Evolutionary conservation across 2,329 filamentous ascomycete species (phyloP), one percentile per base, ranked within the genome.

Genomic region (Coniochaeta sp.): DNA sequence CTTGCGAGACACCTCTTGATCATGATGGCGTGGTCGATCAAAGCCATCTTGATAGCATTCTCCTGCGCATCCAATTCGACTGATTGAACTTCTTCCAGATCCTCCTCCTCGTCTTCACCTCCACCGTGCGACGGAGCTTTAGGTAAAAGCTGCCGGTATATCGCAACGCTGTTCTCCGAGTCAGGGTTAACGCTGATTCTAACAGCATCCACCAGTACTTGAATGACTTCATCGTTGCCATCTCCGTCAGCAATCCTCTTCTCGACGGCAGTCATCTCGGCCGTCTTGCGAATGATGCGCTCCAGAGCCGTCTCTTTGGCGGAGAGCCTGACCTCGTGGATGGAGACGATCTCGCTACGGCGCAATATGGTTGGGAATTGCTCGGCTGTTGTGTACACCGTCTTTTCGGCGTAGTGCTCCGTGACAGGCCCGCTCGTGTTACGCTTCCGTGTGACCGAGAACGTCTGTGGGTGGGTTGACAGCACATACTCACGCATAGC

Each of bases 281-380:
- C 85, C 0, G 93, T 96, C 78, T 97, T 97, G 62, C 93, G 86
- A 67, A 91, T 88, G 34, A 95, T 93, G 17, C 93, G 87, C 72
- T 98, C 93, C 62, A 98, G 80, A 0, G 89, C 93, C n/a, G 91
- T 93, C 73, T 97, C 89, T 61, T 95, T 79, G 7, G 93, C 87
- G 34, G 83, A 83, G 28, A 97, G 79, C 12, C 81, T 81, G 19
- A 91, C 73, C 57, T 88, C 87, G 19, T 87, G 83, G 1, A 83
- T 80, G 7, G 84, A 79, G 16, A 96, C 76, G 62, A 98, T 89
- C 74, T 97, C 93, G 67, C 91, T 96, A 60, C 93, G 85, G 34
- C 91, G 85, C 28, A 97, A 77, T 57, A 98, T 96, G 1, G 93
- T 97, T 0, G 93, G 95, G 76, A 98, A 98, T 0, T 88, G 76